These are phyloP conservation scores for Leccinum barrowsii DNA, from an alignment of 768 basidiomycete species.

Conservation along the genomic window DNA sequence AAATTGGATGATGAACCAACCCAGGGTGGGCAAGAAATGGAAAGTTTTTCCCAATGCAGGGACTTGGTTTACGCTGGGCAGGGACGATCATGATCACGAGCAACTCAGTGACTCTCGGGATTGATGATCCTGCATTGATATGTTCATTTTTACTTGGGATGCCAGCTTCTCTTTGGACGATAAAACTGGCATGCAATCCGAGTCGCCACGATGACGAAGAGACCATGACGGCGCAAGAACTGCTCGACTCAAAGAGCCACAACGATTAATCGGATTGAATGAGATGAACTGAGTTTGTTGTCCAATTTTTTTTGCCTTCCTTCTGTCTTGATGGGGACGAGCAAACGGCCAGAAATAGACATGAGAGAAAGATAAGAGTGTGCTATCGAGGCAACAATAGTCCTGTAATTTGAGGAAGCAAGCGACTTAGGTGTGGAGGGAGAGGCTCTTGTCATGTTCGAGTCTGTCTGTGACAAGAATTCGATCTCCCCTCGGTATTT, in stretches of 20 bases:
- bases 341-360: slow-evolving; percentile 11
- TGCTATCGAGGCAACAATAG: slow-evolving; percentile 8
- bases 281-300: background rate
- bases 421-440: slow-evolving; percentile 7
- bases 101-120: background rate
- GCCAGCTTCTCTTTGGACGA: slow-evolving; percentile 5
- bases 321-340: no score
- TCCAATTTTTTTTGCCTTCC: no score
- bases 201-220: slow-evolving; percentile 17
- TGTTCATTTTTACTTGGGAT: background rate
- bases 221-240: slow-evolving; percentile 19
- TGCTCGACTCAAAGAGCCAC: background rate
- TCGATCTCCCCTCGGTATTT: background rate
- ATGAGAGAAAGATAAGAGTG: slow-evolving; percentile 1
- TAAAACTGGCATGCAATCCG: slow-evolving; percentile 11
- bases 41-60: background rate
- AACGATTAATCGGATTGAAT: background rate
- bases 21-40: background rate
- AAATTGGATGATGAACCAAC: background rate
- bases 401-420: slow-evolving; percentile 21
- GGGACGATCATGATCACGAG: background rate
- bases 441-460: no score
- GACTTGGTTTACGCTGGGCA: background rate
- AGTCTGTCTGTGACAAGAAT: background rate
- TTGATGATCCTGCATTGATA: slow-evolving; percentile 17